Percentiles rank a stretch among this genome's conserved stretches.
These are phyloP conservation scores for Chlamydomonas incerta DNA, from an alignment of 139 green algal species.

Conservation along the genomic window DNA sequence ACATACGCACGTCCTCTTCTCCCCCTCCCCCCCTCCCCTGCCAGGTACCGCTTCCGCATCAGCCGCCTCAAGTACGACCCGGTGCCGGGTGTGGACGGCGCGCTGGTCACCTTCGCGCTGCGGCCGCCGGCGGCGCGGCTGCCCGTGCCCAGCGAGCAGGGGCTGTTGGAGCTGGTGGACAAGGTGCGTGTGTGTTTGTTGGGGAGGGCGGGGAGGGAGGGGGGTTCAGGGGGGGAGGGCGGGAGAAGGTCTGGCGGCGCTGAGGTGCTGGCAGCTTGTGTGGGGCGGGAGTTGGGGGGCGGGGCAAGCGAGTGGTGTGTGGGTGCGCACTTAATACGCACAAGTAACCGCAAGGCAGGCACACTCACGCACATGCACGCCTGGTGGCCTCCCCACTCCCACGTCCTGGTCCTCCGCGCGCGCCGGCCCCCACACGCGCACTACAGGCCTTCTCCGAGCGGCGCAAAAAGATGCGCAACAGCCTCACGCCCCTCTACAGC, in stretches of 20 bases:
- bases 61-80: constrained; percentile 78
- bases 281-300: background rate
- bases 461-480: constrained; percentile 84
- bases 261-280: background rate
- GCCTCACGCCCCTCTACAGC: constrained; percentile 62
- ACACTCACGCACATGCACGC: no score
- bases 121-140: constrained; percentile 29
- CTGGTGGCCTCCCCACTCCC: no score
- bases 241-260: background rate
- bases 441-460: constrained; percentile 66
- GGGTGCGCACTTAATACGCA: no score
- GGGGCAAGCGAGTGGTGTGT: no score
- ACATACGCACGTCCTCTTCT: no score
- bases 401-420: no score
- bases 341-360: no score
- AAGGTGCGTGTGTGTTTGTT: no score
- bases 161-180: constrained; percentile 63
- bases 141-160: constrained; percentile 51
- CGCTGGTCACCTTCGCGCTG: constrained; percentile 84
- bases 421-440: no score
- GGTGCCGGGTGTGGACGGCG: constrained; percentile 86
- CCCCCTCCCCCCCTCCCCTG: no score
- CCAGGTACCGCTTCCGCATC: constrained; percentile 69
- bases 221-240: background rate
- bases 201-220: no score